Conservation (phyloP, 1,284 basidiomycete genomes). For the Schizopora paradoxa region DNA sequence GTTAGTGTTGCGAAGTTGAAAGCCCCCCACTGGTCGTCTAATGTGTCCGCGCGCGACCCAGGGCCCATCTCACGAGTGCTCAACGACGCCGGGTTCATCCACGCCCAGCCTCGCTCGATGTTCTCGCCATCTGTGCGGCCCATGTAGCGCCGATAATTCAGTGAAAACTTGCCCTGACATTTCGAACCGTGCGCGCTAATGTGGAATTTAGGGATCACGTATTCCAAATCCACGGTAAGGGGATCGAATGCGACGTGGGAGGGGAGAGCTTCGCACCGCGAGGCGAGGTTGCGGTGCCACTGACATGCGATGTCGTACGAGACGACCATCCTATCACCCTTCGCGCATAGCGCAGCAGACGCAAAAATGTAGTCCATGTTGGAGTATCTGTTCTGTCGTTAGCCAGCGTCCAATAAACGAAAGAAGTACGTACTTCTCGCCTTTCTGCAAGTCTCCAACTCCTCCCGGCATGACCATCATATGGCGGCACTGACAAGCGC, state of each 20-base stretch:
- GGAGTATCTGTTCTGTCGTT: conserved; percentile 18
- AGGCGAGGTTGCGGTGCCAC: conserved; percentile 18
- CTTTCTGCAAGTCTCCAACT: conserved; percentile 21
- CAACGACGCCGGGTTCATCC: conserved; percentile 17
- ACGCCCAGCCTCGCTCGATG: conserved; percentile 21
- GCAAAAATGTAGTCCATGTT: conserved; percentile 25
- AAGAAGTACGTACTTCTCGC: conserved; percentile 17
- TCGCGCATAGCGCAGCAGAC: conserved; percentile 7
- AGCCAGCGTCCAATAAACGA: neutral
- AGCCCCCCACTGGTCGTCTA: conserved; percentile 9
- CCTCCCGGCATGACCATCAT: conserved; percentile 13
- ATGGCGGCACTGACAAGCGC: conserved; percentile 18
- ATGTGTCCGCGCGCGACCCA: conserved; percentile 4
- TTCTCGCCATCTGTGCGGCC: conserved; percentile 22
- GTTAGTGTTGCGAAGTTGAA: conserved; percentile 11
- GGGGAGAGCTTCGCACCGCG: conserved; percentile 14
- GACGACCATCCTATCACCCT: conserved; percentile 1
- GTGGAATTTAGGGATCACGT: conserved; percentile 22
- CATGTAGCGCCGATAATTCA: conserved; percentile 17
- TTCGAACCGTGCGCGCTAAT: conserved; percentile 15
- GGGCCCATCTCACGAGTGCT: conserved; percentile 11
- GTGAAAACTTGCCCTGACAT: conserved; percentile 20
- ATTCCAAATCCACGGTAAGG: conserved; percentile 13
- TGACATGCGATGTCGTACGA: conserved; percentile 25
- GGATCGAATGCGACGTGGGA: neutral